A percentile compares a stretch with the other conserved stretches of the same genome.
phyloP scores from a whole-genome alignment of 352 stramenopile genomes.

The Globisporangium nagaii region DNA sequence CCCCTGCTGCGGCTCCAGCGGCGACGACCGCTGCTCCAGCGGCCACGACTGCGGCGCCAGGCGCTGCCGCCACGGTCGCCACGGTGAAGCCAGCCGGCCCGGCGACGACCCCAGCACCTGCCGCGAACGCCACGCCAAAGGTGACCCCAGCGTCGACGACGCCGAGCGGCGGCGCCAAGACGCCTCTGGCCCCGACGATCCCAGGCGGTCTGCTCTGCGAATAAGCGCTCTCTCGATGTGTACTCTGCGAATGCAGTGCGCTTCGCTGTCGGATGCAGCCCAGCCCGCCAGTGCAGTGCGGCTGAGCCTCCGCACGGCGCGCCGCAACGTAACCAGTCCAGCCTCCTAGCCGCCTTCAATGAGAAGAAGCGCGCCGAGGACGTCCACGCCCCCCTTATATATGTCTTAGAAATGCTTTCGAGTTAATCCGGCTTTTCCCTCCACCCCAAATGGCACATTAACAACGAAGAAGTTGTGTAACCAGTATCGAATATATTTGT shows the following conservation, averaged over 20 bases:
- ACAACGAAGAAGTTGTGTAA: no score
- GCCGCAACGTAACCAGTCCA: no score
- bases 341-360: not conserved
- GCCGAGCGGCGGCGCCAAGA: not conserved
- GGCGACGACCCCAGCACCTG: not conserved
- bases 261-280: not conserved
- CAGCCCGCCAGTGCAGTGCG: not conserved
- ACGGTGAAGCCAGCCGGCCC: no score
- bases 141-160: slow-evolving; percentile 9
- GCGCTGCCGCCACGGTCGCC: not conserved
- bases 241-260: no score
- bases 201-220: slow-evolving; percentile 13
- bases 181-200: not conserved
- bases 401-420: slow-evolving; percentile 7
- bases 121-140: slow-evolving; percentile 3
- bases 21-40: slow-evolving; percentile 15
- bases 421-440: no score
- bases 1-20: slow-evolving; percentile 12
- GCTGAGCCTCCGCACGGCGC: no score
- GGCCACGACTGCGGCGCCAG: slow-evolving; percentile 16
- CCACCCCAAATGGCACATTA: no score
- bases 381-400: not conserved
- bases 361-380: not conserved
- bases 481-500: no score
- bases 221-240: slow-evolving; percentile 1